Evolutionary conservation across 345 rosid genomes (phyloP).

Genomic region (Aethionema arabicum): DNA sequence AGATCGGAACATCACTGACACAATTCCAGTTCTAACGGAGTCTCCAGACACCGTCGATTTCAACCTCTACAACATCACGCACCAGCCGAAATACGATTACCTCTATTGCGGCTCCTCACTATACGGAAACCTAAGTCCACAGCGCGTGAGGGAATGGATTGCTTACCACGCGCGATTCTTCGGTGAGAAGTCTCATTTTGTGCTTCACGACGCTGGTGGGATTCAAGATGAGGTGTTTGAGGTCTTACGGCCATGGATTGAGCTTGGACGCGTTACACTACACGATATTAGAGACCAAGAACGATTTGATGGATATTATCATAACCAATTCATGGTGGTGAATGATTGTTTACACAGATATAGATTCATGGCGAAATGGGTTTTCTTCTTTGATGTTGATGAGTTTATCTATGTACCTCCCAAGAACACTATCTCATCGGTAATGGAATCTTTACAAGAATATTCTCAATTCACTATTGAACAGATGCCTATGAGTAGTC

Average conservation of each 20-base stretch:
- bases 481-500: slow-evolving; percentile 85
- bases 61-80: slow-evolving; percentile 32
- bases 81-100: slow-evolving; percentile 60
- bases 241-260: slow-evolving; percentile 91
- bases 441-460: slow-evolving; percentile 59
- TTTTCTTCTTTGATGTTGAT: slow-evolving; percentile 88
- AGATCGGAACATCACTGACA: slow-evolving; percentile 57
- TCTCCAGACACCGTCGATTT: slow-evolving; percentile 43
- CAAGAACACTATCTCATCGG: slow-evolving; percentile 52
- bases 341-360: slow-evolving; percentile 88
- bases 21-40: slow-evolving; percentile 54
- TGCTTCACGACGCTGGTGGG: slow-evolving; percentile 89
- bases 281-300: slow-evolving; percentile 80
- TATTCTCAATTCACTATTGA: slow-evolving; percentile 73
- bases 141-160: slow-evolving; percentile 82
- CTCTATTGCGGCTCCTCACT: slow-evolving; percentile 84
- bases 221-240: slow-evolving; percentile 65
- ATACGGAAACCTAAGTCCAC: slow-evolving; percentile 75
- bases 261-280: slow-evolving; percentile 71
- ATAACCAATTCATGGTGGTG: slow-evolving; percentile 90
- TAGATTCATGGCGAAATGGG: slow-evolving; percentile 71
- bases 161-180: slow-evolving; percentile 80
- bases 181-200: slow-evolving; percentile 76
- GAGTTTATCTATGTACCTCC: slow-evolving; percentile 66
- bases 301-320: slow-evolving; percentile 88